Evolutionary conservation across 371 early-diverging fungal species (phyloP).

Genomic region (Coemansia sp.): DNA sequence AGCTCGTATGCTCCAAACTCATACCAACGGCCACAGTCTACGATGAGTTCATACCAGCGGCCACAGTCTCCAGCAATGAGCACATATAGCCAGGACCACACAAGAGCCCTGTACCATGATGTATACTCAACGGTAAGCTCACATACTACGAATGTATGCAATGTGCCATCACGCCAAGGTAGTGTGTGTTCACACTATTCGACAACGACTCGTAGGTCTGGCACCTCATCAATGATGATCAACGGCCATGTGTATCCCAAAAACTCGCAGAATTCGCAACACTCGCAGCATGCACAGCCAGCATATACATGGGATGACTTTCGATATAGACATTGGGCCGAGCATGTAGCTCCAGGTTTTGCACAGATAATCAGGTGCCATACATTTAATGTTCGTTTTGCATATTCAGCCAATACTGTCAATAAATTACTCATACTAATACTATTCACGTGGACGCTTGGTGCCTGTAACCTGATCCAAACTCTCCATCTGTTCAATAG

Average conservation of each 20-base stretch:
- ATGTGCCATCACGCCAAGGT: slow-evolving; percentile 13
- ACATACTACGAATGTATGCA: background rate
- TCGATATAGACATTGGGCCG: slow-evolving; percentile 1
- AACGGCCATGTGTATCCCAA: slow-evolving; percentile 1
- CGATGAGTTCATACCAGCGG: background rate
- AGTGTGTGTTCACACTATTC: slow-evolving; percentile 16
- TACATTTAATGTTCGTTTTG: background rate
- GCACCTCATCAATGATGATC: background rate
- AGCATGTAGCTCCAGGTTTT: background rate
- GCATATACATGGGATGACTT: slow-evolving; percentile 22
- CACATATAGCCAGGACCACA: background rate
- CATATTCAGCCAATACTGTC: background rate
- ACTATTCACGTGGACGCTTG: slow-evolving; percentile 39
- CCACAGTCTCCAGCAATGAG: slow-evolving; percentile 1
- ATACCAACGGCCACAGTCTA: no score
- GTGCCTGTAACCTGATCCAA: background rate
- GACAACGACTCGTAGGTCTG: background rate
- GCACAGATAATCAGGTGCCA: background rate
- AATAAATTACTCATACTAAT: background rate
- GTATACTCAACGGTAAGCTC: no score
- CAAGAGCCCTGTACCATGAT: no score
- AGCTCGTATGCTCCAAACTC: no score
- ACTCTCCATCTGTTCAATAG: background rate
- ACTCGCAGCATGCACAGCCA: background rate
- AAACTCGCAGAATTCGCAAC: background rate